Base-by-base conservation (phyloP, 345 rosid species). In the Pseudoturritis turrita region DNA sequence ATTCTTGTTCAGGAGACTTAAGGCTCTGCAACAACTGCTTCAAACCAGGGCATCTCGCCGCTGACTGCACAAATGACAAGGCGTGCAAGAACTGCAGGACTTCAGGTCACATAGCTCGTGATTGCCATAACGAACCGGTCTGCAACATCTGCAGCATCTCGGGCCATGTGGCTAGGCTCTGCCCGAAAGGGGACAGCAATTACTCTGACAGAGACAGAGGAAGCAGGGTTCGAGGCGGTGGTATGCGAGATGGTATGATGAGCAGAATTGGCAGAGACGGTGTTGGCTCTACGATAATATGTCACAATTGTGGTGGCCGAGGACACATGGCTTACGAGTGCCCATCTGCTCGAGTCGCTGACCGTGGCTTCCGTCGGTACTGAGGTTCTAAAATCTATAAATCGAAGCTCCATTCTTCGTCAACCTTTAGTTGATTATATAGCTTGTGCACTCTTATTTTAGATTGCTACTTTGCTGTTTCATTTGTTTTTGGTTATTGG, bases 41-140 rank as follows among this genome's bases (percentile, higher is more conserved):
- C 74, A 95, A 89, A 82, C 89, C 85, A 46, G 98, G 99, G 9
- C 99, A 91, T 79, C 82, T 95, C 51, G 88, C 89, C 0, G 93
- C 84, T 45, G 96, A 89, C 65, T 95, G 97, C 78, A 91, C 99
- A 50, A 91, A 95, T 57, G 96, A 89, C 72, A 95, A 86, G 80
- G 97, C 99, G 2, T 89, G 99, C 83, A 95, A 91, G 83, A 91
- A 91, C 78, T 95, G 99, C 71, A 84, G 96, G 85, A 89, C 84
- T 66, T 83, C 96, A 6, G 96, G 99, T 53, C 98, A 95, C 82
- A 69, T 91, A 52, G 96, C 97, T 45, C 94, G 97, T 6, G 99
- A 95, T 14, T 89, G 99, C 61, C 80, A 83, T 0, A 88, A 82
- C n/a, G 92, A 91, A 14, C 96, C 96, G 0, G 77, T 91, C 62